These are phyloP conservation scores for Leccinum fallax DNA, from an alignment of 1,284 basidiomycete genomes.

Conservation along the genomic window DNA sequence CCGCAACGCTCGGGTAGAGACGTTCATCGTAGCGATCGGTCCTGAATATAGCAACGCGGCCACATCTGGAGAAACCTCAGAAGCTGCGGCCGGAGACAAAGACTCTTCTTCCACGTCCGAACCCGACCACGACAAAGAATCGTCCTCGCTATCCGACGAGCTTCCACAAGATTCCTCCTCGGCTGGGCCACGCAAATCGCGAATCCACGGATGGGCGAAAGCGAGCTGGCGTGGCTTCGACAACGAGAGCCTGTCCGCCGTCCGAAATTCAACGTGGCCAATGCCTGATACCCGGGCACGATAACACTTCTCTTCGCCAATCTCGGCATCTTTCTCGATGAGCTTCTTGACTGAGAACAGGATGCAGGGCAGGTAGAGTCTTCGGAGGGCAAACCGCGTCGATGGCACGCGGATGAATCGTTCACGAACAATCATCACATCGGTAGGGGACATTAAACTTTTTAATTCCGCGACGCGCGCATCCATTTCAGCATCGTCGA, in stretches of 20 bases:
- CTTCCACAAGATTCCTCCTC: background rate
- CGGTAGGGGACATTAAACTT: background rate
- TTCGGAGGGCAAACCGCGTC: background rate
- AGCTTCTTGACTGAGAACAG: background rate
- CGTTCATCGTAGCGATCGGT: no score
- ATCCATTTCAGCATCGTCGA: background rate
- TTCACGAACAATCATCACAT: background rate
- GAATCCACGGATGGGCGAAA: background rate
- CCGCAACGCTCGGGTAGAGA: no score
- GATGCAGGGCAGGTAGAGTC: background rate
- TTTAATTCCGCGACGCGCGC: background rate
- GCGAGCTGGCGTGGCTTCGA: no score
- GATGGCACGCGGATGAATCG: background rate
- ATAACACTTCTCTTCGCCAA: no score
- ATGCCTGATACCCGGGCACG: no score
- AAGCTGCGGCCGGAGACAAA: background rate
- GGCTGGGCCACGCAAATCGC: background rate
- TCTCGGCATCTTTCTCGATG: no score
- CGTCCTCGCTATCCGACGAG: background rate
- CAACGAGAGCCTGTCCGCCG: no score
- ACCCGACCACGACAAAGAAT: background rate
- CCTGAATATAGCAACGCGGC: no score
- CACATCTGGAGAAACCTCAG: no score
- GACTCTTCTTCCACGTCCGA: background rate
- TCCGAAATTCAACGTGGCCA: no score